Percentiles rank a stretch among this genome's conserved stretches.
Evolutionary conservation across 495 filamentous ascomycete species (phyloP).

Genomic region (Xylaria palmicola): DNA sequence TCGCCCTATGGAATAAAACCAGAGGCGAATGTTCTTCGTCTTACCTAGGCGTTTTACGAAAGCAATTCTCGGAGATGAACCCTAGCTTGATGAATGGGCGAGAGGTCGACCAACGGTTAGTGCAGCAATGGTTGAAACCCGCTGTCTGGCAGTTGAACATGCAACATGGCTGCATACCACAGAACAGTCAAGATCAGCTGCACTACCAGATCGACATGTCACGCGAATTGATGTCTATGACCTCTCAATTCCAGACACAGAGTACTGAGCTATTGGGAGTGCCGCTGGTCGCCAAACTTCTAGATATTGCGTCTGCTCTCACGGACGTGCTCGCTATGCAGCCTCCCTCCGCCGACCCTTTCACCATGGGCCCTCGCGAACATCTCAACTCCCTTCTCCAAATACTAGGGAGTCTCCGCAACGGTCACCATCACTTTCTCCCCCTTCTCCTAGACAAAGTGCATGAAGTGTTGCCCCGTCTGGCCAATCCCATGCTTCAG

Average conservation of each 20-base stretch:
- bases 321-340: constrained; percentile 71
- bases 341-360: constrained; percentile 55
- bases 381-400: constrained; percentile 68
- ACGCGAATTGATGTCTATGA: constrained; percentile 64
- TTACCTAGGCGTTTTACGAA: constrained; percentile 61
- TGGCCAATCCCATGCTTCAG: constrained; percentile 56
- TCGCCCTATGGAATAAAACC: constrained; percentile 72
- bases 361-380: constrained; percentile 66
- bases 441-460: constrained; percentile 70
- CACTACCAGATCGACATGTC: constrained; percentile 70
- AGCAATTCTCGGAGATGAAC: constrained; percentile 63
- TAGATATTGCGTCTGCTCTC: constrained; percentile 71
- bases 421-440: constrained; percentile 67
- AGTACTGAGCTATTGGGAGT: constrained; percentile 27
- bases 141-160: constrained; percentile 70
- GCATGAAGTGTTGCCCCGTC: constrained; percentile 60
- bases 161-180: constrained; percentile 48
- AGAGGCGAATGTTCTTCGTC: constrained; percentile 54
- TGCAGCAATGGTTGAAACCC: constrained; percentile 83
- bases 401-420: constrained; percentile 66
- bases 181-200: constrained; percentile 56
- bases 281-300: constrained; percentile 68
- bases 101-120: constrained; percentile 67
- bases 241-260: constrained; percentile 54
- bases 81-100: constrained; percentile 61